Base-by-base conservation (phyloP, 768 basidiomycete genomes). In the Kwoniella pini region DNA sequence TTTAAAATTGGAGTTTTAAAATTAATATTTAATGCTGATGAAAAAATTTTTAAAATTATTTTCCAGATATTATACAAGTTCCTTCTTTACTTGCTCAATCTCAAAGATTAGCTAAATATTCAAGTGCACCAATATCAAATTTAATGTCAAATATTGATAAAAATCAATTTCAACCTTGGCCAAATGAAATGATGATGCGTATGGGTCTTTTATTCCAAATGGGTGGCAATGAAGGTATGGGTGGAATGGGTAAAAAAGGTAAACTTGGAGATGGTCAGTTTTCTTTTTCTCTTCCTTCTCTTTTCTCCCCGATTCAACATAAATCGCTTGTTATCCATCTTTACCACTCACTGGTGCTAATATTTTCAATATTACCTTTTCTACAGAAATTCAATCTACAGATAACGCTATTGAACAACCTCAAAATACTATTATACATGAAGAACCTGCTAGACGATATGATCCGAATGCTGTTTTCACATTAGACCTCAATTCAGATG, bases 401-500 rank as follows among this genome's bases (percentile, higher is more conserved):
- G 30, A 30, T 1, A 50, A 15, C 17, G 19, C n/a, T 6, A 19
- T 13, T 21, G 48, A 50, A 52, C 26, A 36, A 24, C 38, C 38
- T 39, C 49, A 60, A 26, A 46, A 17, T 10, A 28, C 42, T 33
- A 42, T 40, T 38, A 31, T 54, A 24, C 67, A 66, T 26, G 72
- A 74, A 61, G 69, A 70, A 27, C 54, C 49, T n/a, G 28, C 57
- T 12, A 54, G 70, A 36, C 48, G 58, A 52, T 67, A 54, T 50
- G 68, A 68, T 46, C 67, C 67, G 9, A 52, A 67, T 38, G 68
- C 69, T 10, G 69, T 75, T 4, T 75, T 65, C 62, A 56, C 65
- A 22, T 53, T 75, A 21, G 74, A 70, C 27, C 69, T 75, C 49
- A 71, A 72, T 40, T 72, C 71, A 21, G 72, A 74, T 42, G 59